Evolutionary conservation across 2,329 filamentous ascomycete species (phyloP).

Genomic region (Claviceps pazoutovae): DNA sequence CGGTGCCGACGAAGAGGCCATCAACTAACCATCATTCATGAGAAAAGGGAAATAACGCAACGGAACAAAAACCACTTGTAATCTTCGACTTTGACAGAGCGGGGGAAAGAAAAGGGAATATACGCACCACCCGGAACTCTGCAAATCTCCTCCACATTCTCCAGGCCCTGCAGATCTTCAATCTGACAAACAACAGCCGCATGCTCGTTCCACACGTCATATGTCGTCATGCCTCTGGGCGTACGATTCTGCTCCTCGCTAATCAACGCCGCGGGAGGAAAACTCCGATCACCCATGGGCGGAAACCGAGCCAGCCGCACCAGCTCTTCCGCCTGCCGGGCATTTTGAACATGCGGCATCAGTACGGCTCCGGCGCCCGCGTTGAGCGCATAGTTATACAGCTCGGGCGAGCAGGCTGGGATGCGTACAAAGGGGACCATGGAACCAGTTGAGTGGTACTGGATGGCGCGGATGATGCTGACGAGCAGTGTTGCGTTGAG

Average conservation of each 20-base stretch:
- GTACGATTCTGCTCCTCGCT: not conserved
- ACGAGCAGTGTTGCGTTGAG: slow-evolving; percentile 1
- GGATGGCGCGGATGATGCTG: not conserved
- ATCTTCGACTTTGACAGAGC: too few species aligned
- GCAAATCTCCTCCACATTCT: slow-evolving; percentile 3
- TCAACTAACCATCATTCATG: not conserved
- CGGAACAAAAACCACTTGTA: not conserved
- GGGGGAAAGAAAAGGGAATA: not conserved
- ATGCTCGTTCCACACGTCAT: slow-evolving; percentile 3
- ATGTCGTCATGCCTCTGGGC: not conserved
- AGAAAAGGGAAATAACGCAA: not conserved
- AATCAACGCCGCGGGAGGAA: slow-evolving; percentile 1
- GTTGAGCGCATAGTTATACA: slow-evolving; percentile 2
- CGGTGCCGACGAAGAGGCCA: slow-evolving; percentile 3
- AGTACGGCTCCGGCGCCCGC: slow-evolving; percentile 3
- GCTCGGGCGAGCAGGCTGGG: slow-evolving; percentile 1
- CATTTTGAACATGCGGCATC: slow-evolving; percentile 4
- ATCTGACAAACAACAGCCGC: slow-evolving; percentile 2
- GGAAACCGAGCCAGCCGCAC: slow-evolving; percentile 2
- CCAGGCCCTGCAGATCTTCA: slow-evolving; percentile 3
- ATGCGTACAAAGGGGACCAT: slow-evolving; percentile 4
- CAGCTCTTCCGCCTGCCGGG: slow-evolving; percentile 1
- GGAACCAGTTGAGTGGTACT: slow-evolving; percentile 2
- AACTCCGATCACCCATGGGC: slow-evolving; percentile 3
- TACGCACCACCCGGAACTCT: slow-evolving; percentile 2